Evolutionary conservation across 495 filamentous ascomycete species (phyloP).

Genomic region (Bacidia rubella): DNA sequence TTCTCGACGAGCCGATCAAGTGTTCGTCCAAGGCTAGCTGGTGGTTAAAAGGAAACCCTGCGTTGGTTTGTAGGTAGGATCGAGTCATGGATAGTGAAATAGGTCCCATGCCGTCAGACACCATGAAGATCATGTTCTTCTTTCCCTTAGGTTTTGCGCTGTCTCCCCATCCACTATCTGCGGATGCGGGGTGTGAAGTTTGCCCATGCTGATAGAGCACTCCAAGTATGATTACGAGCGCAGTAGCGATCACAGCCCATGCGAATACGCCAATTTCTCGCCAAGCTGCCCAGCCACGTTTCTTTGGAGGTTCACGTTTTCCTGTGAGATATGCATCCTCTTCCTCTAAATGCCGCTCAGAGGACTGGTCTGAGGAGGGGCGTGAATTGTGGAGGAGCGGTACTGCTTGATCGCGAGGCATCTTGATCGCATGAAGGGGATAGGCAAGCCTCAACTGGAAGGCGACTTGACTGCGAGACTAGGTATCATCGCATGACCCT

Average conservation of each 20-base stretch:
- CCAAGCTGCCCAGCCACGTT: conserved; percentile 42
- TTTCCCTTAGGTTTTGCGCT: conserved; percentile 52
- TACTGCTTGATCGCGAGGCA: conserved; percentile 28
- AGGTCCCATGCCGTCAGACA: conserved; percentile 95
- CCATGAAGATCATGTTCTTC: conserved; percentile 94
- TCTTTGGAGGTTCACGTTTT: conserved; percentile 23
- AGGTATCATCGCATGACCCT: too few species aligned
- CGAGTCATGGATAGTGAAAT: conserved; percentile 76
- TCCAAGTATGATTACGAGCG: conserved; percentile 58
- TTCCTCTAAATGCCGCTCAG: conserved; percentile 38
- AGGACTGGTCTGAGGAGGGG: conserved; percentile 32
- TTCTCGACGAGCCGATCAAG: conserved; percentile 78
- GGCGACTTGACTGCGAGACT: too few species aligned
- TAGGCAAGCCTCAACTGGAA: too few species aligned
- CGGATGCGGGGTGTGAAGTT: conserved; percentile 19
- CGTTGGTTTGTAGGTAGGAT: conserved; percentile 55
- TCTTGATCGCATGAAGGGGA: conserved; percentile 18
- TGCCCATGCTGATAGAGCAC: conserved; percentile 58
- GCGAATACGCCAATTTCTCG: conserved; percentile 59
- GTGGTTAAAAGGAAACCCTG: conserved; percentile 53
- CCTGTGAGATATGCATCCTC: conserved; percentile 56
- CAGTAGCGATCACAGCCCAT: conserved; percentile 84
- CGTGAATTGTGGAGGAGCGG: conserved; percentile 31
- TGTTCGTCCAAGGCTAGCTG: conserved; percentile 65
- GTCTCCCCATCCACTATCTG: conserved; percentile 25